Evolutionary conservation across 192 early-diverging fungal species (phyloP), one percentile per base, ranked within the genome.

Genomic region (Linnemannia hyalina): DNA sequence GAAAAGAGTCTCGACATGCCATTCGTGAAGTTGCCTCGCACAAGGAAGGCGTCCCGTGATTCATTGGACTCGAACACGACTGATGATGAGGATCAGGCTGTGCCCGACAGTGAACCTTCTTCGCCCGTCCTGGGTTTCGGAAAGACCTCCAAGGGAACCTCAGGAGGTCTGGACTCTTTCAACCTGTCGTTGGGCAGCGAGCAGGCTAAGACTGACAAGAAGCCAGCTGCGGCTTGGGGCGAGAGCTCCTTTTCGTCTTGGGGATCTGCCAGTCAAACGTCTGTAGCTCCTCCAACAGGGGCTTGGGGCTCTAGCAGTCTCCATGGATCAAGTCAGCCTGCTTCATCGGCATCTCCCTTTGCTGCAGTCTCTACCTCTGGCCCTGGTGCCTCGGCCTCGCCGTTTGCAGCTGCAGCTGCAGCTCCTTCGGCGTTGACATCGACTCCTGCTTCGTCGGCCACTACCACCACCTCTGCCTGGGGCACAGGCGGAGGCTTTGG

Each of bases 61-160:
- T 86, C 84, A 2, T 40, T 86, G 18, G 84, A 86, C 49, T 86
- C 84, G 23, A 76, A 86, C 38, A 86, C 84, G 26, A 80, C 80
- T 6, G 80, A 86, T 4, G 79, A 81, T 16, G 84, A 86, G n/a
- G 84, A 76, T 54, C 57, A 68, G 44, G 35, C 40, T 20, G 18
- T 38, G 38, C 77, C 76, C 8, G 46, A 52, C 60, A 15, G 35
- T 44, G 36, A 74, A 11, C 35, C 68, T 23, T 46, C 77, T 29
- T 22, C 84, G 2, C 57, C 55, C 13, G 13, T 73, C 1, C 20
- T 65, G 6, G 71, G 76, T 23, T 80, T 86, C 63, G 75, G 69
- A 32, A 49, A 73, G 18, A 2, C 40, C n/a, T 36, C 79, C 38
- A 77, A 77, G 70, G 65, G 23, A 23, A 54, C 22, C 7, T 20